Evolutionary conservation across 371 early-diverging fungal species (phyloP), one percentile per base, ranked within the genome.

Genomic region (Actinomortierella ambigua): DNA sequence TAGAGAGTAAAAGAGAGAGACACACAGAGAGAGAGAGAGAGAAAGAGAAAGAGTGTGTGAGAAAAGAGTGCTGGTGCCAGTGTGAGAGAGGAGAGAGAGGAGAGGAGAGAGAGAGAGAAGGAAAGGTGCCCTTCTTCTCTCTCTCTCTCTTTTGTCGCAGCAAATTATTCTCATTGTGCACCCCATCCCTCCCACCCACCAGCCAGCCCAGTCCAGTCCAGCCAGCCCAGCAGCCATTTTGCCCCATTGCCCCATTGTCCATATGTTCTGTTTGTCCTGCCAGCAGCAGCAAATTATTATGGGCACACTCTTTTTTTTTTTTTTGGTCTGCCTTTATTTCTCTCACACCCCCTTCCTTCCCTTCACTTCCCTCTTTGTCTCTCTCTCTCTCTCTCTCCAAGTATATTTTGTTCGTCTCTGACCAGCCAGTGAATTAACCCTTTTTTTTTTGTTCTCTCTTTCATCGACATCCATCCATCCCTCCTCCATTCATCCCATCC

Each of bases 151-250:
- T 34, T 20, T 23, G 2, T 51, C 28, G n/a, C 18, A 27, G 15
- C 4, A 17, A 5, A 46, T 46, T 42, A 24, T 53, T 14, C 23
- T 34, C 18, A 49, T 42, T 17, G 29, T 17, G 26, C 47, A 46
- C 54, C 54, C 48, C 48, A 29, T 48, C 39, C 15, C 14, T 29
- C 15, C 20, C 53, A 53, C 28, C n/a, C 55, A 41, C 41, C 47
- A 8, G 47, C 61, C 61, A 61, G 55, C 53, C 41, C 40, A 57
- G 48, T 17, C 14, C 20, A 2, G 40, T 13, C 14, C 42, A 22
- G 7, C n/a, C 9, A 8, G 24, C 39, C 46, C 14, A 28, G 48
- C 53, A 27, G 26, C 18, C 17, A 20, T 39, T 39, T 26, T 40
- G 18, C 15, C 23, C 42, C 28, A 27, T n/a, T 27, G 13, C 15